These are phyloP conservation scores for Penicillium taxi DNA, from an alignment of 495 filamentous ascomycete genomes.

Conservation along the genomic window DNA sequence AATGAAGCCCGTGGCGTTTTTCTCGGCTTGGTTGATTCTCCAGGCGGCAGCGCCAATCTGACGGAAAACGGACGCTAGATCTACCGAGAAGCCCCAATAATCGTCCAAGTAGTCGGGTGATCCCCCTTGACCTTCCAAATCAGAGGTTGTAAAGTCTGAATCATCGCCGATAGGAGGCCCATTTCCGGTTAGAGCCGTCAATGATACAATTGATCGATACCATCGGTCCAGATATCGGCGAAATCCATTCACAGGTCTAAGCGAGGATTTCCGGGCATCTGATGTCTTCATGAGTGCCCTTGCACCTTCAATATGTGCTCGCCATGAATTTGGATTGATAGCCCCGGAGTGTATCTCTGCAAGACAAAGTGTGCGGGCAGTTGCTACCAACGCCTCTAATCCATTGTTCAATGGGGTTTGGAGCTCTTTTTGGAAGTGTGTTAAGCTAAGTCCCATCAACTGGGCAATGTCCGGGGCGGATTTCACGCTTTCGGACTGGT, in stretches of 20 bases:
- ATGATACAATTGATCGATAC: constrained; percentile 41
- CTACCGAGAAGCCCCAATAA: constrained; percentile 42
- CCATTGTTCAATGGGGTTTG: constrained; percentile 29
- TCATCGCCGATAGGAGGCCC: constrained; percentile 35
- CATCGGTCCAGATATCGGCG: constrained; percentile 39
- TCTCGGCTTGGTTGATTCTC: constrained; percentile 24
- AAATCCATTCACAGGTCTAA: constrained; percentile 29
- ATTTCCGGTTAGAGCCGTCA: constrained; percentile 40
- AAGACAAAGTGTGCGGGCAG: constrained; percentile 41
- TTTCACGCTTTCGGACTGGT: constrained; percentile 37
- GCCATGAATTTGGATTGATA: constrained; percentile 40
- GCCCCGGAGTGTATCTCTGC: constrained; percentile 44
- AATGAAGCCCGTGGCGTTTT: constrained; percentile 7
- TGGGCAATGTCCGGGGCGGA: constrained; percentile 38
- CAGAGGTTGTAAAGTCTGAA: constrained; percentile 12
- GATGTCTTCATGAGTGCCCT: constrained; percentile 34
- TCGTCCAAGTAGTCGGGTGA: constrained; percentile 40
- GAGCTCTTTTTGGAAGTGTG: constrained; percentile 39
- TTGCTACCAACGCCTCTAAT: constrained; percentile 38
- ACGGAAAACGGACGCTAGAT: constrained; percentile 35
- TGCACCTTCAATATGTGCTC: constrained; percentile 40
- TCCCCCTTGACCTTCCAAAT: constrained; percentile 10
- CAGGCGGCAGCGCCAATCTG: constrained; percentile 38
- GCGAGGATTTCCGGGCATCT: constrained; percentile 22
- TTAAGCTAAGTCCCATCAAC: constrained; percentile 37